Base-by-base conservation (phyloP, 1,139 yeast genomes). In the Yamadazyma triangularis region DNA sequence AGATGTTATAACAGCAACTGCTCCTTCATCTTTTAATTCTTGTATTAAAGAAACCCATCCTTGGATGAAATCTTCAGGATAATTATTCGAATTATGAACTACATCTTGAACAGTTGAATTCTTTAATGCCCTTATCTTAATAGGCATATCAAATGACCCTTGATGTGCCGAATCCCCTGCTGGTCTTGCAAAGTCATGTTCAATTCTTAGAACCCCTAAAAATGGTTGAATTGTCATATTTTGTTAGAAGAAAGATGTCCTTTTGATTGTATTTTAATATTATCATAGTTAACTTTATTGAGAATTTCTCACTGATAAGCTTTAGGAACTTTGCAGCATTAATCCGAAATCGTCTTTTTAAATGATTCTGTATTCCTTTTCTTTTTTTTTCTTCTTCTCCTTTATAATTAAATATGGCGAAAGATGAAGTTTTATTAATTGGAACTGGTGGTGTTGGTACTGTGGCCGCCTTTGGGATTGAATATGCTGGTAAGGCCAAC, bases 381-480 rank as follows among this genome's bases (percentile, higher is more conserved):
- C n/a, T n/a, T n/a, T n/a, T n/a, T n/a, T n/a, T n/a, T n/a, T n/a
- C n/a, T n/a, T n/a, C n/a, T n/a, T n/a, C n/a, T n/a, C n/a, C n/a
- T n/a, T 79, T 18, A 18, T 7, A 15, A 41, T 53, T 13, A 58
- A 78, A 6, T 60, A 64, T 35, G 64, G 81, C 31, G 9, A 27
- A 28, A 15, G 12, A 24, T 16, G 31, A 32, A 29, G 66, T 62
- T 4, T 51, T 65, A 14, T 56, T 64, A 13, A 51, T 65, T 19
- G 73, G 73, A 4, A 54, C 69, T 2, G 73, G 72, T 5, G 72
- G 88, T 16, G 89, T 83, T 4, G 93, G 93, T 11, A 65, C 79
- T 25, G 70, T 82, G 29, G 80, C 79, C 6, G 80, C 87, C 0
- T 70, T 75, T 30, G 72, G 80, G 0, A 60, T 82, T 23, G 69